A percentile compares a stretch with the other conserved stretches of the same genome.
These are phyloP conservation scores for Apiotrichum siamense DNA, from an alignment of 1,284 basidiomycete species.

Conservation along the genomic window DNA sequence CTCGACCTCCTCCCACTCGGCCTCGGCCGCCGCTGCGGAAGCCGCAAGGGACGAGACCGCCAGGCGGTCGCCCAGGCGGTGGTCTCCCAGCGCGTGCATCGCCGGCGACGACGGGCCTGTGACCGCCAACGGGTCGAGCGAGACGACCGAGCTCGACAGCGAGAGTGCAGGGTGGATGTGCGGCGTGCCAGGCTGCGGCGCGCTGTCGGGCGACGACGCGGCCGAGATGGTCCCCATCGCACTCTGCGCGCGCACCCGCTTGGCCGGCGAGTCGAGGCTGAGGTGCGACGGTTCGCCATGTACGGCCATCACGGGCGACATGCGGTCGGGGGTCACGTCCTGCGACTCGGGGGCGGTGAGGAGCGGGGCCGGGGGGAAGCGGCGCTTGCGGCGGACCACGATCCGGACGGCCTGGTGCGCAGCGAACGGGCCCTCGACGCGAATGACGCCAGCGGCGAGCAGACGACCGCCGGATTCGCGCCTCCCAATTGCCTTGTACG, in stretches of 20 bases:
- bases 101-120: conserved; percentile 32
- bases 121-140: conserved; percentile 42
- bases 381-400: conserved; percentile 54
- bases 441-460: conserved; percentile 82
- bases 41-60: not conserved
- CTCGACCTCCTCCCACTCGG: conserved; percentile 72
- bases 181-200: conserved; percentile 38
- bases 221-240: conserved; percentile 1
- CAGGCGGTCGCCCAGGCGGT: conserved; percentile 1
- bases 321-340: conserved; percentile 10
- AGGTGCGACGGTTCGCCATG: conserved; percentile 6
- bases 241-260: not conserved
- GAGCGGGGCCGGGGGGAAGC: conserved; percentile 31
- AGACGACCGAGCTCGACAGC: conserved; percentile 44
- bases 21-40: not conserved
- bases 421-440: conserved; percentile 82
- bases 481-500: conserved; percentile 74
- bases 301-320: conserved; percentile 4
- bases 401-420: conserved; percentile 89
- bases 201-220: conserved; percentile 11
- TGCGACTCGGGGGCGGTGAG: conserved; percentile 30
- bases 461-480: conserved; percentile 83
- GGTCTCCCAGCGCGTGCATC: conserved; percentile 22
- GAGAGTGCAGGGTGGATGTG: conserved; percentile 40
- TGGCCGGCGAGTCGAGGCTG: conserved; percentile 3